Evolutionary conservation across 2,329 filamentous ascomycete genomes (phyloP).

Genomic region (Lasiodiplodia sp.): DNA sequence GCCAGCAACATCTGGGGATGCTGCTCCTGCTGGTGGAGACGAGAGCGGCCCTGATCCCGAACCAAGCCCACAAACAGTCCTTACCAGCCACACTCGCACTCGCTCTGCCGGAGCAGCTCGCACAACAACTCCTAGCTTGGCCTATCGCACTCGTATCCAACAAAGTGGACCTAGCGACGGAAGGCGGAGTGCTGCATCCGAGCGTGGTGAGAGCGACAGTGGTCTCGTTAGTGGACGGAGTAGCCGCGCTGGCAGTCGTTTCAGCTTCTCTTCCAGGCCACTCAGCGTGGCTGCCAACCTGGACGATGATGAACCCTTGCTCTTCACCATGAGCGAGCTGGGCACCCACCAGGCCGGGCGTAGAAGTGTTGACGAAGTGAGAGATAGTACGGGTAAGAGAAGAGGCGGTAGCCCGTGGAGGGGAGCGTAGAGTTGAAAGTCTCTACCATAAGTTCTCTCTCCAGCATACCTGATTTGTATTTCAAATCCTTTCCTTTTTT

Average conservation of each 20-base stretch:
- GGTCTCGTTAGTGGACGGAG: constrained; percentile 25
- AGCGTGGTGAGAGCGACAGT: constrained; percentile 28
- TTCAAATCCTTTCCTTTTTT: not conserved
- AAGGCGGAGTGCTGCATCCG: constrained; percentile 23
- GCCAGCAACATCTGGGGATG: constrained; percentile 3
- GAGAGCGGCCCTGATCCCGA: constrained; percentile 16
- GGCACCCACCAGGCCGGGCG: constrained; percentile 50
- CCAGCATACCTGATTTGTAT: constrained; percentile 12
- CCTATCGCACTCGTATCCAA: constrained; percentile 26
- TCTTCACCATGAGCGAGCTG: constrained; percentile 78
- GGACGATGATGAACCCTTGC: constrained; percentile 72
- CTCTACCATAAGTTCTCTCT: not conserved
- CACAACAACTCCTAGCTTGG: constrained; percentile 15
- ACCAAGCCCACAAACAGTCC: constrained; percentile 8
- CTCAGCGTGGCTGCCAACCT: constrained; percentile 37
- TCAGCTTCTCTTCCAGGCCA: constrained; percentile 54
- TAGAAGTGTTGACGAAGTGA: constrained; percentile 47
- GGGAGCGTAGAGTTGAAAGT: constrained; percentile 2
- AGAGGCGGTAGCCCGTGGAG: constrained; percentile 27
- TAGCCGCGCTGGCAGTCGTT: constrained; percentile 38
- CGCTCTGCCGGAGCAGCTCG: constrained; percentile 23
- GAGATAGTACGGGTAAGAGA: constrained; percentile 36
- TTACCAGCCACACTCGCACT: constrained; percentile 12
- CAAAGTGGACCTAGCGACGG: constrained; percentile 12
- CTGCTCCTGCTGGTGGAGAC: not conserved